A percentile compares a stretch with the other conserved stretches of the same genome.
phyloP scores from a whole-genome alignment of 352 stramenopile genomes.

The Pythium phragmitis region DNA sequence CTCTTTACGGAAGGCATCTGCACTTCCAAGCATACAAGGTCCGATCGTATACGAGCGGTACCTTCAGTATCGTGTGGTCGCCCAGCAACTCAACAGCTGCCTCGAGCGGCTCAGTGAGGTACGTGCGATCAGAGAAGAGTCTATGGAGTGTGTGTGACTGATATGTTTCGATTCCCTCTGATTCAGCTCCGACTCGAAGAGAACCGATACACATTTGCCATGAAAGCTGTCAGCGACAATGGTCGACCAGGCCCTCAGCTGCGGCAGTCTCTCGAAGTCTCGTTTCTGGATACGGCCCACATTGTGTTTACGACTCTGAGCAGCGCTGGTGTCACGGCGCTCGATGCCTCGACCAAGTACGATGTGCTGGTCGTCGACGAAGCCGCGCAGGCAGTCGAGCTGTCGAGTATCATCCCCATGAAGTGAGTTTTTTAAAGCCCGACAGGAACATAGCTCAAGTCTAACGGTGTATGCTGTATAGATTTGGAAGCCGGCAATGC shows the following conservation, averaged over 20 bases:
- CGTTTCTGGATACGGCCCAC: conserved; percentile 88
- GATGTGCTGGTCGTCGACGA: conserved; percentile 88
- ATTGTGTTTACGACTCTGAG: conserved; percentile 93
- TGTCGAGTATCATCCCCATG: conserved; percentile 89
- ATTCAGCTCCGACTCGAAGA: conserved; percentile 69
- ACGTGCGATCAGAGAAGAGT: conserved; percentile 12
- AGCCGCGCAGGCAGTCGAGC: conserved; percentile 83
- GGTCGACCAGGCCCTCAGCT: conserved; percentile 65
- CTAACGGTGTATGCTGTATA: conserved; percentile 19
- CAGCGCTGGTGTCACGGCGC: conserved; percentile 77
- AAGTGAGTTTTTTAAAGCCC: conserved; percentile 44
- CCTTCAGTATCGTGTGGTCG: conserved; percentile 61
- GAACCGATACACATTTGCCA: conserved; percentile 79
- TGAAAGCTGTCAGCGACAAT: conserved; percentile 60
- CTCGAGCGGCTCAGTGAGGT: conserved; percentile 76
- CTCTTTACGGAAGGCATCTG: background rate
- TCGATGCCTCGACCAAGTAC: conserved; percentile 76
- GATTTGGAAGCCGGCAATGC: conserved; percentile 87
- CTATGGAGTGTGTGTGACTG: background rate
- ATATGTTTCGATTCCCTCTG: background rate
- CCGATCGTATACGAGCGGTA: conserved; percentile 78
- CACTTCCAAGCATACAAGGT: background rate
- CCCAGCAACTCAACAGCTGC: conserved; percentile 79
- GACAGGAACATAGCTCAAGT: conserved; percentile 5
- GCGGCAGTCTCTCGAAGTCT: conserved; percentile 81